These are phyloP conservation scores for Backusella tuberculispora DNA, from an alignment of 192 early-diverging fungal genomes.

Conservation along the genomic window DNA sequence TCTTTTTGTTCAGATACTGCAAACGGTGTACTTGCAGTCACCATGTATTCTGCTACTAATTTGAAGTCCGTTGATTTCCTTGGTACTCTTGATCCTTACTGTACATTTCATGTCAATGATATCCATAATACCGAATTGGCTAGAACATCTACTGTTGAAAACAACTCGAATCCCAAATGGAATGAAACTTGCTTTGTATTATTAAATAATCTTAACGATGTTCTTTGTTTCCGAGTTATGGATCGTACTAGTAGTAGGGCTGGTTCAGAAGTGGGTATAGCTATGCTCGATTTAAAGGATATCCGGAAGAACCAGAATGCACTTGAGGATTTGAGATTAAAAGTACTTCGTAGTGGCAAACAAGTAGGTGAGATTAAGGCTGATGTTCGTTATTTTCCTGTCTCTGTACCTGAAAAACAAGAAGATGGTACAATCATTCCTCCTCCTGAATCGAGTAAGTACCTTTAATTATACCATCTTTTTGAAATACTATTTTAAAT, in stretches of 20 bases:
- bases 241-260: slow-evolving; percentile 77
- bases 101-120: slow-evolving; percentile 66
- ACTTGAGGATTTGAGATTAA: slow-evolving; percentile 47
- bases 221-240: slow-evolving; percentile 75
- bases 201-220: slow-evolving; percentile 76
- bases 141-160: slow-evolving; percentile 66
- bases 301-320: slow-evolving; percentile 41
- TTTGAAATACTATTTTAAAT: too few species aligned
- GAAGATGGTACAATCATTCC: slow-evolving; percentile 47
- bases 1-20: slow-evolving; percentile 56
- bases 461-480: too few species aligned
- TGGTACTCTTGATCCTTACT: slow-evolving; percentile 90
- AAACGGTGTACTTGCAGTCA: slow-evolving; percentile 84
- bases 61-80: slow-evolving; percentile 86
- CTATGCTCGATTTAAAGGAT: slow-evolving; percentile 49
- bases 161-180: slow-evolving; percentile 87
- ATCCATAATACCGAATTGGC: slow-evolving; percentile 62
- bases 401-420: slow-evolving; percentile 40
- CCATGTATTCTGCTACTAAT: slow-evolving; percentile 75
- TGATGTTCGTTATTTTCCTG: slow-evolving; percentile 46
- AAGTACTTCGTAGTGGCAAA: slow-evolving; percentile 39
- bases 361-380: slow-evolving; percentile 49
- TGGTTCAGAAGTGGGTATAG: slow-evolving; percentile 69
- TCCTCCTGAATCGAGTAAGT: slow-evolving; percentile 53
- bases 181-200: slow-evolving; percentile 78